These are phyloP conservation scores for Bipolaris oryzae DNA, from an alignment of 2,329 filamentous ascomycete genomes.

Conservation along the genomic window DNA sequence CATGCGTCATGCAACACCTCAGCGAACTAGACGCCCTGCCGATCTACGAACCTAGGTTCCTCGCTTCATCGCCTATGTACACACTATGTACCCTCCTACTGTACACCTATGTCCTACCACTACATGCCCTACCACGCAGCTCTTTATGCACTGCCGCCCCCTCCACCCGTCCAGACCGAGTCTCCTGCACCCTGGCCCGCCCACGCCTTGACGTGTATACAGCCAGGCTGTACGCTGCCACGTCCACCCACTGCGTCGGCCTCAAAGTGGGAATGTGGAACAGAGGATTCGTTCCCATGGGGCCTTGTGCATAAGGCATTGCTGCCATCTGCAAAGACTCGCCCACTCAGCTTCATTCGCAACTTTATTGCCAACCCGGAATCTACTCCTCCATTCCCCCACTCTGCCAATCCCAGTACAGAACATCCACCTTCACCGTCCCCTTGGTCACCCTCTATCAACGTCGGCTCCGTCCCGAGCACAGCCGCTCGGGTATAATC, in stretches of 20 bases:
- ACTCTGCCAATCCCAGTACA: not conserved
- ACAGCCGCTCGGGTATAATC: not conserved
- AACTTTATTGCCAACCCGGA: not conserved
- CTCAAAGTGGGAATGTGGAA: not conserved
- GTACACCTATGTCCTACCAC: too few relatives aligned
- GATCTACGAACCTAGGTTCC: slow-evolving; percentile 41
- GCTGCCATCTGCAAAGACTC: slow-evolving; percentile 6
- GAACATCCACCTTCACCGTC: not conserved
- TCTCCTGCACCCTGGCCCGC: slow-evolving; percentile 11
- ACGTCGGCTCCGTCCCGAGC: not conserved
- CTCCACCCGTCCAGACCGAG: slow-evolving; percentile 3
- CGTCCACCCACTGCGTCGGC: not conserved
- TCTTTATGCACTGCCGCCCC: not conserved
- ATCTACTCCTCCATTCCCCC: not conserved
- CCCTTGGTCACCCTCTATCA: not conserved
- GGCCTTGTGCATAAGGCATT: slow-evolving; percentile 9
- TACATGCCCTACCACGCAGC: slow-evolving; percentile 6
- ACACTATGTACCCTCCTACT: not conserved
- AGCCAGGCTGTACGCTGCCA: not conserved
- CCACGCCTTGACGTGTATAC: slow-evolving; percentile 1
- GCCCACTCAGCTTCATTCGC: not conserved
- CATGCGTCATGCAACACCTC: slow-evolving; percentile 24
- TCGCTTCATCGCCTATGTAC: not conserved
- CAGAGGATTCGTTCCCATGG: slow-evolving; percentile 5
- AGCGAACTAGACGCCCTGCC: slow-evolving; percentile 12